Evolutionary conservation across 176 grass and related monocot species (phyloP), one percentile per base, ranked within the genome.

Genomic region (Neostapfia colusana): DNA sequence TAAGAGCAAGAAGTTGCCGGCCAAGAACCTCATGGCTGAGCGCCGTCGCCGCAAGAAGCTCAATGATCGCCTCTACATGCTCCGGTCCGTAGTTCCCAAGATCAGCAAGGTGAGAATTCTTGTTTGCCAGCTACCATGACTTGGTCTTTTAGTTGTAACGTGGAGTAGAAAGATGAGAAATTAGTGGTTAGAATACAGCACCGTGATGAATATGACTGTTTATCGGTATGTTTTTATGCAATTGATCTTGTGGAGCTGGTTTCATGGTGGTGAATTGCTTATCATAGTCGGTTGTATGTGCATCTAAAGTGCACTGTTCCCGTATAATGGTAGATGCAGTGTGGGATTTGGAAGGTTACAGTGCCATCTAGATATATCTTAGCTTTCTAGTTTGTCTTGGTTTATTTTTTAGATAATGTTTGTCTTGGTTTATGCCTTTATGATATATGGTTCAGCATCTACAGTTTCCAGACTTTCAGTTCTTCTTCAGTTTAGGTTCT

Each of bases 11-110:
- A 89, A 92, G 9, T n/a, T 99, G 66, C 96, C 96, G 2, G 96
- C 96, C 35, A 99, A 99, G 82, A 99, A 99, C 69, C 86, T 99
- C 65, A 99, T 99, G 96, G 96, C 96, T 4, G 96, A 99, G 85
- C 90, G 96, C 65, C 82, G 96, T 61, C 85, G 96, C 56, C 83
- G 96, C 61, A 99, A 99, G 89, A 99, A 99, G 87, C 91, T 99
- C 50, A 99, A 99, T 78, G 96, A 99, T 80, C 82, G 96, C 20
- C 96, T 99, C 72, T 99, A 95, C 72, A 99, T 99, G 96, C 92
- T 99, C 43, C 85, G 96, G 16, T 99, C 96, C 3, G 96, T 95
- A 11, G 96, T 99, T 48, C 96, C 96, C 18, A 99, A 95, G 86
- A 99, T 99, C 74, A 99, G 92, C 89, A 99, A 95, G 92, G 96